Conservation (phyloP, 805 yeast species). For the Yamadazyma takamatsuzukensis region DNA sequence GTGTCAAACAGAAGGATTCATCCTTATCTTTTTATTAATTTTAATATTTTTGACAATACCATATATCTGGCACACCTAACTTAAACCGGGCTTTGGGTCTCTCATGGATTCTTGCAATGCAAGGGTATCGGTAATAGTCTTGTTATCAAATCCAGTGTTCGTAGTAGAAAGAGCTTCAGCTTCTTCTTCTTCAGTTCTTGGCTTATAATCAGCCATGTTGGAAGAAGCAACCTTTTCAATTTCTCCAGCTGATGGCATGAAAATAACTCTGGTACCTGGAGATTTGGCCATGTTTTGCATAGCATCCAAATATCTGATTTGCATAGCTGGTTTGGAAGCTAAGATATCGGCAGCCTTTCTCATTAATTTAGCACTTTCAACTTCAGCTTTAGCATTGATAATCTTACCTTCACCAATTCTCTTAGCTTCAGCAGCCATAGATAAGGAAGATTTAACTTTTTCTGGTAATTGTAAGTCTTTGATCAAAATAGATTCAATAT, state of each 20-base stretch:
- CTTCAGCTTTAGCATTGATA: slow-evolving; percentile 72
- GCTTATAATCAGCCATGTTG: slow-evolving; percentile 11
- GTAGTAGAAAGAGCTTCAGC: slow-evolving; percentile 13
- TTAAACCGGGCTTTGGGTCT: no score
- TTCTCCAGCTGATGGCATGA: slow-evolving; percentile 58
- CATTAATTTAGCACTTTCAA: slow-evolving; percentile 71
- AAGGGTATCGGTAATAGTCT: slow-evolving; percentile 19
- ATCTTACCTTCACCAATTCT: slow-evolving; percentile 75
- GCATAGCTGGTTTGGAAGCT: slow-evolving; percentile 74
- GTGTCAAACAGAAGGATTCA: no score
- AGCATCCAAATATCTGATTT: slow-evolving; percentile 74
- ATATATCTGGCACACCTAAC: background rate
- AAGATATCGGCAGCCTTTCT: slow-evolving; percentile 75
- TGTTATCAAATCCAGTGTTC: slow-evolving; percentile 9
- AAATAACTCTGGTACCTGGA: slow-evolving; percentile 64
- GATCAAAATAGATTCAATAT: slow-evolving; percentile 62
- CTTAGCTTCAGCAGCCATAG: slow-evolving; percentile 73
- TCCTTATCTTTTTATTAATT: no score
- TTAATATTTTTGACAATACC: no score
- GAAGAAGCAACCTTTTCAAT: slow-evolving; percentile 36
- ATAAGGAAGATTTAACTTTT: slow-evolving; percentile 55
- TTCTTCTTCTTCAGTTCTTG: slow-evolving; percentile 19
- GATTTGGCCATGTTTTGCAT: slow-evolving; percentile 67
- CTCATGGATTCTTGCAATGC: slow-evolving; percentile 32
- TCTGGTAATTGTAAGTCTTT: slow-evolving; percentile 58